Conservation (phyloP, 257 asterid genomes). For the Scutellaria baicalensis region DNA sequence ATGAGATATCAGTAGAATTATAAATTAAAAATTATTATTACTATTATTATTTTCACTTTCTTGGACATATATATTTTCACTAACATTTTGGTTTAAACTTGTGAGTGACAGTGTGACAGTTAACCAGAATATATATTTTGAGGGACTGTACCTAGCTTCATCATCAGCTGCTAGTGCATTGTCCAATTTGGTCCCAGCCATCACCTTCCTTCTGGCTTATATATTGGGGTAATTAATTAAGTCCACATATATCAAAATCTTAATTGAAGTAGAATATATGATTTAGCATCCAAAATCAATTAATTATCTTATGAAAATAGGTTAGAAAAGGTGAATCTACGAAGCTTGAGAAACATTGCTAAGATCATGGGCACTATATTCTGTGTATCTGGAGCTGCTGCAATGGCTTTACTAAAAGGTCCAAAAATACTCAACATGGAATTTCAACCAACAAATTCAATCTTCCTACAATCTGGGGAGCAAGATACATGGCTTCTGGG, state of each 20-base stretch:
- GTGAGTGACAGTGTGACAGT: conserved; percentile 30
- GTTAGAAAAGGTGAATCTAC: conserved; percentile 39
- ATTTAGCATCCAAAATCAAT: background rate
- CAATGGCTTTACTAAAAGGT: conserved; percentile 64
- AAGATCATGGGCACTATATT: conserved; percentile 43
- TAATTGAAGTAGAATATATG: background rate
- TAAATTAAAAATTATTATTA: too few species aligned
- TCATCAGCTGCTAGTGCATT: conserved; percentile 39
- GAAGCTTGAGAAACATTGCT: conserved; percentile 41
- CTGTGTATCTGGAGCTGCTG: conserved; percentile 57
- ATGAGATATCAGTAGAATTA: too few species aligned
- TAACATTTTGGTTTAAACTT: background rate
- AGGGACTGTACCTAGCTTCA: conserved; percentile 30
- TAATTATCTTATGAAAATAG: conserved; percentile 17
- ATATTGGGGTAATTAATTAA: conserved; percentile 23
- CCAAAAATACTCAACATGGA: conserved; percentile 57
- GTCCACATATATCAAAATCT: background rate
- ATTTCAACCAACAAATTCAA: conserved; percentile 8
- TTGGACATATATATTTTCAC: background rate
- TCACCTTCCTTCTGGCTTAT: conserved; percentile 37
- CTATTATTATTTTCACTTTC: too few species aligned
- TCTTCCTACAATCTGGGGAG: conserved; percentile 20
- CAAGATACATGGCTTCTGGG: conserved; percentile 55
- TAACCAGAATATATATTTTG: conserved; percentile 30
- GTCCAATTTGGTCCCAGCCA: conserved; percentile 40